These are phyloP conservation scores for Trypanosoma melophagium DNA, from an alignment of 208 protist genomes.

Conservation along the genomic window DNA sequence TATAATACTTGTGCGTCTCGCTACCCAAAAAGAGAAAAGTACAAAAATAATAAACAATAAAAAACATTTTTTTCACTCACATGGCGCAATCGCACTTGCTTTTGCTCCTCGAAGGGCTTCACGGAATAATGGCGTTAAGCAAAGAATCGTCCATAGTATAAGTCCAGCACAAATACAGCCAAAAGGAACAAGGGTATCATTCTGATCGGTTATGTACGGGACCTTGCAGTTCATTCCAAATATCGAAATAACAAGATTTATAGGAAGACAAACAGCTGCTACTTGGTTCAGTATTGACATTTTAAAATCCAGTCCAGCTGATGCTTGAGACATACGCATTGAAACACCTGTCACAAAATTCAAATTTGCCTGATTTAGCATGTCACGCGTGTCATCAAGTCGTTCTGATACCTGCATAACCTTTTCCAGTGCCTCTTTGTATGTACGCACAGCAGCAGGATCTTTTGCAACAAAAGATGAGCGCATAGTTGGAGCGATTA, in stretches of 20 bases:
- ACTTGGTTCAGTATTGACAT: conserved; percentile 79
- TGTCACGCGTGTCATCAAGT: not conserved
- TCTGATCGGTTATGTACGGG: conserved; percentile 59
- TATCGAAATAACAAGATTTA: conserved; percentile 80
- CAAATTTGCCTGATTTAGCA: too few relatives aligned
- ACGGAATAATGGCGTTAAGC: conserved; percentile 56
- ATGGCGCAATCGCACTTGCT: conserved; percentile 54
- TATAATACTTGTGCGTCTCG: too few relatives aligned
- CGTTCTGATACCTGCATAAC: too few relatives aligned
- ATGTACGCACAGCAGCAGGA: not conserved
- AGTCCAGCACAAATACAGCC: conserved; percentile 60
- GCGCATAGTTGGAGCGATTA: conserved; percentile 71
- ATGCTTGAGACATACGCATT: too few relatives aligned
- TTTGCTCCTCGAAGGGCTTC: conserved; percentile 37
- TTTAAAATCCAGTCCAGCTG: conserved; percentile 35
- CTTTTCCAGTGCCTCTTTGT: not conserved
- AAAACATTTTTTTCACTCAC: too few relatives aligned
- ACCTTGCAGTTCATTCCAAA: conserved; percentile 92
- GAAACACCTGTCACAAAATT: too few relatives aligned
- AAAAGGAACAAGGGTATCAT: conserved; percentile 64
- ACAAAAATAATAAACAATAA: too few relatives aligned
- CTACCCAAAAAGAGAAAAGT: too few relatives aligned
- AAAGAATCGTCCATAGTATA: conserved; percentile 59
- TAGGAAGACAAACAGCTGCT: conserved; percentile 79
- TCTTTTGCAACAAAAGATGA: conserved; percentile 51